A percentile compares a stretch with the other conserved stretches of the same genome.
phyloP scores from a whole-genome alignment of 805 yeast species.

The Blastobotrys muscicola region DNA sequence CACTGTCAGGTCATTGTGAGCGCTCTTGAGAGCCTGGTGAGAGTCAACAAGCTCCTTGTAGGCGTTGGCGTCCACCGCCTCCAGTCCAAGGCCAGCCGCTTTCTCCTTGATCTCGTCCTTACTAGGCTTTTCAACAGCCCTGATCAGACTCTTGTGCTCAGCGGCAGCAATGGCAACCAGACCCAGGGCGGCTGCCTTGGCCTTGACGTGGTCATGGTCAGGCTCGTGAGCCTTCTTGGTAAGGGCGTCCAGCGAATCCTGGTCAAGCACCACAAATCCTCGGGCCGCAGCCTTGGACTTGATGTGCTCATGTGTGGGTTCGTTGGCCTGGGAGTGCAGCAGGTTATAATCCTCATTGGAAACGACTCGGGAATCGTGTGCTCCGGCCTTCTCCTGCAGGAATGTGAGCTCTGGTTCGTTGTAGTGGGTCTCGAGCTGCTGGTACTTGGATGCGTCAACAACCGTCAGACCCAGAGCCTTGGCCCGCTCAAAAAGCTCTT shows the following conservation, averaged over 20 bases:
- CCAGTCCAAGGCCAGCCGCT: constrained; percentile 25
- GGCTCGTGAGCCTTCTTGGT: constrained; percentile 17
- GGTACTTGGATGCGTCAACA: constrained; percentile 18
- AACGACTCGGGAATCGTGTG: constrained; percentile 15
- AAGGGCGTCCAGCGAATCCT: constrained; percentile 19
- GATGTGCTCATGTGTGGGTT: constrained; percentile 24
- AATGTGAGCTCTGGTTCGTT: constrained; percentile 12
- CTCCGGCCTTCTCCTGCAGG: constrained; percentile 20
- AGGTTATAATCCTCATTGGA: constrained; percentile 14
- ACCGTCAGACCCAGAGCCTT: constrained; percentile 15
- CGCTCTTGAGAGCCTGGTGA: too few relatives aligned
- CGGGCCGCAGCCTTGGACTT: constrained; percentile 16
- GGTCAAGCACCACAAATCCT: constrained; percentile 14
- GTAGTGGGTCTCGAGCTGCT: constrained; percentile 9
- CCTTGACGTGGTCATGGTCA: constrained; percentile 10
- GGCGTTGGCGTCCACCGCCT: constrained; percentile 26
- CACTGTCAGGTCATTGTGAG: too few relatives aligned
- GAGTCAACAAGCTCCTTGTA: constrained; percentile 15
- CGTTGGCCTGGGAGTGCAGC: constrained; percentile 15
- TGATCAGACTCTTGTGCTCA: constrained; percentile 16
- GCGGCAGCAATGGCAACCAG: constrained; percentile 21
- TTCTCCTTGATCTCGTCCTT: constrained; percentile 24
- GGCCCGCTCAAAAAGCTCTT: constrained; percentile 16
- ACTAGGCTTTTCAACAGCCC: constrained; percentile 19
- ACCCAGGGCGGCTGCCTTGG: constrained; percentile 18